Evolutionary conservation across 2,329 filamentous ascomycete genomes (phyloP), one percentile per base, ranked within the genome.

Genomic region (Graphiopsis chlorocephala): DNA sequence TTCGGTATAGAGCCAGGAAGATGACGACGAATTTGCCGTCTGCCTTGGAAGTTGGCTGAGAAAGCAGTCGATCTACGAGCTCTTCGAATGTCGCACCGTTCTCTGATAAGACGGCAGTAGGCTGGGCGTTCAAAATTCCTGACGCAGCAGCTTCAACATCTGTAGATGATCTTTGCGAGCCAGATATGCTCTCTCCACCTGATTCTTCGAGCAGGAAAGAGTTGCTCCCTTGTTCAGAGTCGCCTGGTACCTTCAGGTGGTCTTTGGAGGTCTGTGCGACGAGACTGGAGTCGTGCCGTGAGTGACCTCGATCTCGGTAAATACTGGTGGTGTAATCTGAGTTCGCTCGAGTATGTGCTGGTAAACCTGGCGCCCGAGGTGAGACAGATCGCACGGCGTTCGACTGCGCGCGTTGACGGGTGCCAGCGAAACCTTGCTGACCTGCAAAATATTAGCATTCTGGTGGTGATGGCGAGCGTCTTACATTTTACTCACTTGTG

Each of bases 1-100:
- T 96, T 67, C 95, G 90, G 78, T 98, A 98, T 15, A 98, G 82
- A 68, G 94, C 97, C 31, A 98, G 83, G 72, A 98, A 98, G 20
- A 96, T 88, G 52, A 93, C 88, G 1, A 87, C 86, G 74, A 97
- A 99, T 76, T 97, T 97, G 65, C 86, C 85, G 74, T 98, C 95
- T n/a, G 89, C 85, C 73, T 92, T 93, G 29, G 91, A 93, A 80
- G 94, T 89, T 38, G 91, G 91, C 67, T 91, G 86, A 0, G 89
- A 85, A 26, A 98, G 83, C 47, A 99, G 84, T n/a, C 93, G 89
- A 77, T 97, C 92, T 23, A 98, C 92, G 4, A 84, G 76, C 65
- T 82, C 79, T 59, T 83, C 80, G 61, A 83, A 83, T 0, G 79
- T 81, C 65, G 86, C 84, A 23, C 85, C 82, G 64, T 78, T 84